Evolutionary conservation across 495 filamentous ascomycete genomes (phyloP).

Genomic region (Penicillium paxilli): DNA sequence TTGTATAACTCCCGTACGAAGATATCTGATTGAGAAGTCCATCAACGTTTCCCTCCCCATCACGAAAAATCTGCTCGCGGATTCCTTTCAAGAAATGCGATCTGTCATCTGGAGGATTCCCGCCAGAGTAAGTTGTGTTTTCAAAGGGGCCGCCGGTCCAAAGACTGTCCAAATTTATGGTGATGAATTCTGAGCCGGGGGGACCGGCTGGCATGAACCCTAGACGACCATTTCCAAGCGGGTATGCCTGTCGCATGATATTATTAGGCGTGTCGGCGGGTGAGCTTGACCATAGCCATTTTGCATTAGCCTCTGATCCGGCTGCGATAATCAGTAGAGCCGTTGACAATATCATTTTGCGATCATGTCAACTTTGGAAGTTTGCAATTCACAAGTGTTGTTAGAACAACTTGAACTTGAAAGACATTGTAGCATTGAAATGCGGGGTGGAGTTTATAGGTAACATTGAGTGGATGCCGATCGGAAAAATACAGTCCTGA

Average conservation of each 20-base stretch:
- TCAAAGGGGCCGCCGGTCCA: slow-evolving; percentile 49
- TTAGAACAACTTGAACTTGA: too few relatives aligned
- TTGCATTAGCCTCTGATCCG: background rate
- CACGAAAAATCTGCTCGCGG: slow-evolving; percentile 43
- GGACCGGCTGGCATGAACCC: slow-evolving; percentile 40
- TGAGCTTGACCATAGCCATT: slow-evolving; percentile 21
- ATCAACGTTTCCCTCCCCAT: slow-evolving; percentile 44
- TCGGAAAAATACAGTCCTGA: background rate
- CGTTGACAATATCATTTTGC: background rate
- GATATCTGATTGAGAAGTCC: slow-evolving; percentile 37
- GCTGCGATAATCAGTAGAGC: background rate
- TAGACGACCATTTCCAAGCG: slow-evolving; percentile 38
- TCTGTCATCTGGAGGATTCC: slow-evolving; percentile 39
- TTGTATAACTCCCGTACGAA: slow-evolving; percentile 45
- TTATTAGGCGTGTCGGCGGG: slow-evolving; percentile 17
- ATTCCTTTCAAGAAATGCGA: slow-evolving; percentile 38
- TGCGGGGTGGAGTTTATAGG: background rate
- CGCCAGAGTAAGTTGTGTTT: slow-evolving; percentile 39
- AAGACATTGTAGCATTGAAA: too few relatives aligned
- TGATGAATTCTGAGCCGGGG: slow-evolving; percentile 36
- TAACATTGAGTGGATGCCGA: background rate
- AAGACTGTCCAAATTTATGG: slow-evolving; percentile 44
- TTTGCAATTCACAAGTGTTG: too few relatives aligned
- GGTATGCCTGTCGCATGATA: slow-evolving; percentile 31
- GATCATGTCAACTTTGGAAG: background rate